Evolutionary conservation across 2,329 filamentous ascomycete species (phyloP).

Genomic region (Penicillium glabrum): DNA sequence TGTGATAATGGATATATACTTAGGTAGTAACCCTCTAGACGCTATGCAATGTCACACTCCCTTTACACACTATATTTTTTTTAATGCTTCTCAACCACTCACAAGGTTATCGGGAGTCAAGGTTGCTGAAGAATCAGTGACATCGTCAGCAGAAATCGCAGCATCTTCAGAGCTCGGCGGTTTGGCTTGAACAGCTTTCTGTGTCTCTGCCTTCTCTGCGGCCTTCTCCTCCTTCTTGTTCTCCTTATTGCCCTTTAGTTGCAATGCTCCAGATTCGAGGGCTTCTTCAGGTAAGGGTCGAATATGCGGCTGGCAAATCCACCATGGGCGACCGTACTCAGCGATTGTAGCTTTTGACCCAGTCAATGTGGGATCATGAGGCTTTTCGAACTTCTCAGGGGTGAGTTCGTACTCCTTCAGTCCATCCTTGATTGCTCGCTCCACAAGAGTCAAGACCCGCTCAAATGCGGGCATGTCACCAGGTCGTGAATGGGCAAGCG

Average conservation of each 20-base stretch:
- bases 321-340: conserved; percentile 79
- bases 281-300: conserved; percentile 86
- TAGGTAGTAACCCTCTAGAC: background rate
- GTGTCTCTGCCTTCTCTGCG: conserved; percentile 4
- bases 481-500: conserved; percentile 67
- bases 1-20: background rate
- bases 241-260: conserved; percentile 59
- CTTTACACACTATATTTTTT: background rate
- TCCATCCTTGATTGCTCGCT: conserved; percentile 70
- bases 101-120: conserved; percentile 31
- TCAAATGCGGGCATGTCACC: conserved; percentile 78
- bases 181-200: background rate
- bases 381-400: conserved; percentile 39
- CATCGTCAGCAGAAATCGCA: conserved; percentile 10
- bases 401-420: conserved; percentile 64
- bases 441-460: conserved; percentile 70
- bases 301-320: conserved; percentile 86
- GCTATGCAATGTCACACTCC: background rate
- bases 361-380: conserved; percentile 34
- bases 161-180: conserved; percentile 9
- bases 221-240: conserved; percentile 8
- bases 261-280: conserved; percentile 74
- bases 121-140: conserved; percentile 14
- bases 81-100: conserved; percentile 22
- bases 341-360: conserved; percentile 62